A percentile compares a stretch with the other conserved stretches of the same genome.
Evolutionary conservation across 257 asterid genomes (phyloP).

Genomic region (Rhazya stricta): DNA sequence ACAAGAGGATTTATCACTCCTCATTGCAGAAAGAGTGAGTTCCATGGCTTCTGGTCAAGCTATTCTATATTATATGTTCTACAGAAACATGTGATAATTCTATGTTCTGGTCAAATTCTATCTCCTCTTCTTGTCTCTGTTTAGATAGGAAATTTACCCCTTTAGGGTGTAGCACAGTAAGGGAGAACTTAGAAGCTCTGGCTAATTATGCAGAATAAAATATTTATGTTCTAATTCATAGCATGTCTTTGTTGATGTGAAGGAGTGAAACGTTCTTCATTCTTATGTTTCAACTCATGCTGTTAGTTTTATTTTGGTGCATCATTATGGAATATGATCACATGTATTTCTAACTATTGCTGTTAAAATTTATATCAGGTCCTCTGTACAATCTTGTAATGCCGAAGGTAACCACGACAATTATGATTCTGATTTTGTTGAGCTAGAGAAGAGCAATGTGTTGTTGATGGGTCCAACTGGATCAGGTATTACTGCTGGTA

Average conservation of each 20-base stretch:
- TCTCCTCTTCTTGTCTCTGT: not conserved
- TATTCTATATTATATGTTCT: not conserved
- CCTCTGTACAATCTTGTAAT: conserved; percentile 33
- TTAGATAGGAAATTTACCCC: not conserved
- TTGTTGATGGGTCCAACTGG: conserved; percentile 93
- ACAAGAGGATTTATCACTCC: conserved; percentile 64
- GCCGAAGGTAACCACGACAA: conserved; percentile 34
- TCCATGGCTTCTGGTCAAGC: not conserved
- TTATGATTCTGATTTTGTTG: conserved; percentile 51
- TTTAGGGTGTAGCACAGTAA: not conserved
- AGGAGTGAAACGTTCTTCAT: not conserved
- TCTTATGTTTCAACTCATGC: conserved; percentile 9
- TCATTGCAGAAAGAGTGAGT: conserved; percentile 57
- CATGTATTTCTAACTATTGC: not conserved
- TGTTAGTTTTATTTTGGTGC: conserved; percentile 3
- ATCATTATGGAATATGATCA: not conserved
- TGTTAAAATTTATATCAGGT: conserved; percentile 35
- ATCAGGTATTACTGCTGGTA: conserved; percentile 55
- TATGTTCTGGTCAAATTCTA: no score
- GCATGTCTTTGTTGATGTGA: not conserved
- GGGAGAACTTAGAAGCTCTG: not conserved
- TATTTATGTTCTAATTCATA: not conserved
- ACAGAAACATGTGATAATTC: not conserved
- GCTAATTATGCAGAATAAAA: not conserved
- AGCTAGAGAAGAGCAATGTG: conserved; percentile 94